Evolutionary conservation across 2,329 filamentous ascomycete genomes (phyloP).

Genomic region (Chaetomium globosum): DNA sequence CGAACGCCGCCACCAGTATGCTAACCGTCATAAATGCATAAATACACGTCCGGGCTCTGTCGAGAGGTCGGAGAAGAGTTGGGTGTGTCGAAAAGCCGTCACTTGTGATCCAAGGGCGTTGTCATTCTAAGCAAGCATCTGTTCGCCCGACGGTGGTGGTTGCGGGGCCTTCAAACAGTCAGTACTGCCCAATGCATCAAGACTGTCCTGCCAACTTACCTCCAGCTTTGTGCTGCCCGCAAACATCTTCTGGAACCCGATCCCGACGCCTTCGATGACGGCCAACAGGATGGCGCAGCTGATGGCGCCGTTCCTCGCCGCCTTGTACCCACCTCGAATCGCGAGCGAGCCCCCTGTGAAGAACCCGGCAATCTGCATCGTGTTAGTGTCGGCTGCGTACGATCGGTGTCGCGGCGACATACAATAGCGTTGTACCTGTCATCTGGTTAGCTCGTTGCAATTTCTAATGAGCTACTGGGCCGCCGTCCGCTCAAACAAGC

Average conservation of each 20-base stretch:
- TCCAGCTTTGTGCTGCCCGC: slow-evolving; percentile 38
- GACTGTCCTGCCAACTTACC: slow-evolving; percentile 22
- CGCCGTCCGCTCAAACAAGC: too few relatives aligned
- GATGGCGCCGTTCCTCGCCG: slow-evolving; percentile 92
- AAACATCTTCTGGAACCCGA: slow-evolving; percentile 56
- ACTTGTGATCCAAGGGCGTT: slow-evolving; percentile 21
- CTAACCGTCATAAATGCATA: slow-evolving; percentile 39
- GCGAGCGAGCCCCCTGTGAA: slow-evolving; percentile 93
- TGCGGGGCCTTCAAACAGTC: slow-evolving; percentile 30
- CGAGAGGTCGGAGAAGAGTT: slow-evolving; percentile 33
- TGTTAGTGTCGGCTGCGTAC: slow-evolving; percentile 10
- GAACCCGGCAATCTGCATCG: slow-evolving; percentile 74
- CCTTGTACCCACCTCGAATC: slow-evolving; percentile 86
- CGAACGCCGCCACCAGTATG: slow-evolving; percentile 38
- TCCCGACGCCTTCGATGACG: slow-evolving; percentile 96
- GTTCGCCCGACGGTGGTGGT: slow-evolving; percentile 34
- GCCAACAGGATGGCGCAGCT: slow-evolving; percentile 92
- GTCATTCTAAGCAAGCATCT: slow-evolving; percentile 32
- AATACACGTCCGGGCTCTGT: slow-evolving; percentile 34
- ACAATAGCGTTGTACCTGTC: slow-evolving; percentile 73
- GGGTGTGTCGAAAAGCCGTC: slow-evolving; percentile 30
- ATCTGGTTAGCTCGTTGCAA: not conserved
- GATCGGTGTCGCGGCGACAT: not conserved
- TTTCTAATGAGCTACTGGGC: too few relatives aligned
- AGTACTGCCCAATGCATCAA: not conserved